Evolutionary conservation across 306 rosid genomes (phyloP).

Genomic region (Trifolium repens): DNA sequence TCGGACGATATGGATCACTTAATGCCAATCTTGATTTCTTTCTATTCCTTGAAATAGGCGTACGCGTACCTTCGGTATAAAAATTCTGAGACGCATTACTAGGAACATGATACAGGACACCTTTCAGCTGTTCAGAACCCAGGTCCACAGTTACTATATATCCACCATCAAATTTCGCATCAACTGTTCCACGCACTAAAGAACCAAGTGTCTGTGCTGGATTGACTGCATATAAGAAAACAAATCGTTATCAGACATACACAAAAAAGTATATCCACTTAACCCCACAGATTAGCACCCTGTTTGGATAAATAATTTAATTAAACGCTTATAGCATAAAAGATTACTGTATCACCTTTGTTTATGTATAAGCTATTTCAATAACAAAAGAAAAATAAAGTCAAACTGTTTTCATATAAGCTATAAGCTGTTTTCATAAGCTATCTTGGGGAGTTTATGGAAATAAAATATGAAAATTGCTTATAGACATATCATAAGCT

Average conservation of each 20-base stretch:
- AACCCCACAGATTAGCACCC: neutral
- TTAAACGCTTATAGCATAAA: neutral
- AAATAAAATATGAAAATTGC: neutral
- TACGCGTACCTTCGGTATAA: slow-evolving; percentile 40
- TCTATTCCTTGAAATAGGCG: slow-evolving; percentile 42
- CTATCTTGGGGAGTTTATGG: neutral
- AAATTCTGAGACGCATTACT: slow-evolving; percentile 43
- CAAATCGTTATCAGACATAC: neutral
- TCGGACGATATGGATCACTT: slow-evolving; percentile 70
- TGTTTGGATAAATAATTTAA: too few species aligned
- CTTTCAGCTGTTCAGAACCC: slow-evolving; percentile 69
- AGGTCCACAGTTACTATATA: slow-evolving; percentile 61
- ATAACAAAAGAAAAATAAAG: too few species aligned
- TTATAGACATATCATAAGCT: neutral
- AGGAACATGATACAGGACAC: slow-evolving; percentile 75
- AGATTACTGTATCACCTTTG: too few species aligned
- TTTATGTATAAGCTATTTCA: too few species aligned
- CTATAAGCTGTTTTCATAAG: neutral
- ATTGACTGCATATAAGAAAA: slow-evolving; percentile 50
- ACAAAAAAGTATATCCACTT: neutral
- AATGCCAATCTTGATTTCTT: slow-evolving; percentile 63
- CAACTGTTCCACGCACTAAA: slow-evolving; percentile 64
- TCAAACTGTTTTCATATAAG: neutral
- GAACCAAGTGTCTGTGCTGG: slow-evolving; percentile 52
- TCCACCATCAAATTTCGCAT: slow-evolving; percentile 74